Percentiles rank a stretch among this genome's conserved stretches.
Conservation (phyloP, 805 yeast genomes). For the Metschnikowia noctiluminum region DNA sequence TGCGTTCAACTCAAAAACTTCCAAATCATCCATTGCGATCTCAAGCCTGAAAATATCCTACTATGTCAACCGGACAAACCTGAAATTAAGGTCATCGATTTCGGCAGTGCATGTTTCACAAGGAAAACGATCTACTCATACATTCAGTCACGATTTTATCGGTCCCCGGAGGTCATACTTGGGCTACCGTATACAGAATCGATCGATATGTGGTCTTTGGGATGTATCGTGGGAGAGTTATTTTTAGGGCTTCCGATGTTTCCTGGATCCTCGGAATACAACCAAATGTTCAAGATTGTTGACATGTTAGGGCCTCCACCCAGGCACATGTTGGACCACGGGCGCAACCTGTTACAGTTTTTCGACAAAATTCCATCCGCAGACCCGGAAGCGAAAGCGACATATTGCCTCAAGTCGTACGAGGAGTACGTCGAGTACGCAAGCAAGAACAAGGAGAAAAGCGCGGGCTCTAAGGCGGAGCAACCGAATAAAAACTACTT, state of each 20-base stretch:
- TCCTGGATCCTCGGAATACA: conserved; percentile 93
- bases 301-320: conserved; percentile 87
- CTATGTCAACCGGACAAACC: conserved; percentile 78
- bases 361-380: conserved; percentile 43
- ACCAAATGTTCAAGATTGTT: conserved; percentile 79
- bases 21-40: conserved; percentile 89
- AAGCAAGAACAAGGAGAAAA: conserved; percentile 25
- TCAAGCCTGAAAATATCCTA: conserved; percentile 93
- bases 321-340: conserved; percentile 95
- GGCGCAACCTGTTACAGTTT: conserved; percentile 74
- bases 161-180: conserved; percentile 91
- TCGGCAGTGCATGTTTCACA: conserved; percentile 94
- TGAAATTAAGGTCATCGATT: conserved; percentile 88
- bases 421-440: conserved; percentile 36
- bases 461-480: conserved; percentile 45
- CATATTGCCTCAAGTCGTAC: conserved; percentile 30
- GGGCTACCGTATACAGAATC: conserved; percentile 91
- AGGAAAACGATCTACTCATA: conserved; percentile 85
- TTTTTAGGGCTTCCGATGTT: conserved; percentile 89
- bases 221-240: conserved; percentile 87
- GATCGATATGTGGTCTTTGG: conserved; percentile 97
- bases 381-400: conserved; percentile 26
- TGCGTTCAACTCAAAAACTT: conserved; percentile 76
- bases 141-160: conserved; percentile 87
- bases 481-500: conserved; percentile 85